Evolutionary conservation across 768 basidiomycete species (phyloP), one percentile per base, ranked within the genome.

Genomic region (Leucocoprinus birnbaumii): DNA sequence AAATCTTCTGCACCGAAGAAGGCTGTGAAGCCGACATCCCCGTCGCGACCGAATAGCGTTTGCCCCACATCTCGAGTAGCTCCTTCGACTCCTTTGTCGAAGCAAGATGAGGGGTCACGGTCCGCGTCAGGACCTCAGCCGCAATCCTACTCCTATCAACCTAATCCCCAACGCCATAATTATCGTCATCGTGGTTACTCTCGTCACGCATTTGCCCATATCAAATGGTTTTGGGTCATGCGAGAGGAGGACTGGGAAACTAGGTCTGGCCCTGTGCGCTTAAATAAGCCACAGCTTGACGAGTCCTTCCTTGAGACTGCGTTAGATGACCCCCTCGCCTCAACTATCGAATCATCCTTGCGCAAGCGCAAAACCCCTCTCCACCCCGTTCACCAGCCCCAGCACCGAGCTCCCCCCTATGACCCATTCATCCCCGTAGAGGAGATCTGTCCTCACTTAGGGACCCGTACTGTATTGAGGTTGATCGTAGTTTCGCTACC

Each of bases 161-260:
- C 51, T 14, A 41, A 48, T 47, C 38, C 51, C 51, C 68, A 68
- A 38, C 76, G 78, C 24, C 78, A 78, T 58, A 63, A 67, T 27
- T 82, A 82, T 59, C 63, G 65, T 5, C 75, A 89, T 57, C 86
- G 80, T 62, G 87, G 87, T 1, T 75, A 83, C 58, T 88, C 86
- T 11, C 79, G 80, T 16, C 79, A 77, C 56, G 80, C 82, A 1
- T 74, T 89, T 34, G 68, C 74, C 13, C 78, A 86, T 61, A 66
- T 80, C 59, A 88, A 86, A 63, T 79, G 70, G 65, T 77, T 89
- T 59, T 89, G 87, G 87, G 69, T 72, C 35, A 63, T 73, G 5
- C 80, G 84, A 18, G 76, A 80, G 54, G 80, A 80, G 46, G 73
- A 77, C 48, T 83, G 78, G 79, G 66, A 69, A 22, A 74, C 57